These are phyloP conservation scores for Eucalyptus regnans DNA, from an alignment of 345 rosid genomes.

Conservation along the genomic window DNA sequence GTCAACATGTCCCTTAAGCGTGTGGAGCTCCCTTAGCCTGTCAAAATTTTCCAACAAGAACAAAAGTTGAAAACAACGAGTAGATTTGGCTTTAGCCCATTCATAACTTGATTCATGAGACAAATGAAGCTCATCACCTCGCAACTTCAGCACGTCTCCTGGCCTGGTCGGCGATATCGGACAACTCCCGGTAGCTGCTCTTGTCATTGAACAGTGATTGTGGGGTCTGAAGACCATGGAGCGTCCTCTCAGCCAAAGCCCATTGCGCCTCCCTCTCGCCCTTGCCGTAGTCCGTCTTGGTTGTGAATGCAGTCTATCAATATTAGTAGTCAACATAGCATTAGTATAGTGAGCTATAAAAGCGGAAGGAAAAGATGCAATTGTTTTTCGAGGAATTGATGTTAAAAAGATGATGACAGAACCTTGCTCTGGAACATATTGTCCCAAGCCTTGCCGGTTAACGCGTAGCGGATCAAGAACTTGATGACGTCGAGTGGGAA, in stretches of 20 bases:
- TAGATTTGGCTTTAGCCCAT: background rate
- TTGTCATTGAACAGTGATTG: conserved; percentile 6
- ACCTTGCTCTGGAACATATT: conserved; percentile 7
- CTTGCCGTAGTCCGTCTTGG: conserved; percentile 29
- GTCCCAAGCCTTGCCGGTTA: conserved; percentile 23
- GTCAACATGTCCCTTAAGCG: conserved; percentile 31
- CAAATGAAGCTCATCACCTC: conserved; percentile 1
- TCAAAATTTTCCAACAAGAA: background rate
- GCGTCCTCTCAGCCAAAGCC: conserved; percentile 29
- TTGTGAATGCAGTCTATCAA: conserved; percentile 26
- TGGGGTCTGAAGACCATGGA: conserved; percentile 20
- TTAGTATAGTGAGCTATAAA: background rate
- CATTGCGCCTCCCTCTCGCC: conserved; percentile 40
- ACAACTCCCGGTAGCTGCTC: conserved; percentile 6
- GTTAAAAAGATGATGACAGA: background rate
- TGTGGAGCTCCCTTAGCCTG: conserved; percentile 34
- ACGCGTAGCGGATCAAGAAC: conserved; percentile 19
- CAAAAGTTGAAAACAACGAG: background rate
- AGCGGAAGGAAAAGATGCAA: background rate
- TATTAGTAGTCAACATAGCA: background rate
- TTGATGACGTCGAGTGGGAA: conserved; percentile 33
- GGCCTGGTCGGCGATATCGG: conserved; percentile 32
- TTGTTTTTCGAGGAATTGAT: background rate
- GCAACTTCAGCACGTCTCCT: conserved; percentile 34
- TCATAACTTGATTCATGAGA: background rate